phyloP scores from a whole-genome alignment of 163 green algal genomes.

The Chlorella variabilis region DNA sequence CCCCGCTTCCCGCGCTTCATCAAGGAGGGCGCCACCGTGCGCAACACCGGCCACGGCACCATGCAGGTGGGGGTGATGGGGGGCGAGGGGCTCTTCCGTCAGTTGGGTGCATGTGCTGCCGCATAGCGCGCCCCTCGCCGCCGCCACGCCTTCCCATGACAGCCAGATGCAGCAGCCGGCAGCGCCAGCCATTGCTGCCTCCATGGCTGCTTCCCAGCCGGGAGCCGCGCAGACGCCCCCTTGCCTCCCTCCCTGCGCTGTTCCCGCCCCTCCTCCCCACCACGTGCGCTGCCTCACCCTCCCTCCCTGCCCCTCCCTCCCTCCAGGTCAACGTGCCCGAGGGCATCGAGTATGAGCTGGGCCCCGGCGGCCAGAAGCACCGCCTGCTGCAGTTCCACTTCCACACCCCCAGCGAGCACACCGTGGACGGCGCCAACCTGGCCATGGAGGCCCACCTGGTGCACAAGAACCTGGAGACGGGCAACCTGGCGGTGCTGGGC shows the following conservation, averaged over 20 bases:
- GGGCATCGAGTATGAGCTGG: constrained; percentile 68
- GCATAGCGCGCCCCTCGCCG: too few species aligned
- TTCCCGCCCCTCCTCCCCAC: too few species aligned
- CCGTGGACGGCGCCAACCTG: constrained; percentile 64
- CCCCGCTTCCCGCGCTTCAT: constrained; percentile 33
- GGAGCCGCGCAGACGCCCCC: too few species aligned
- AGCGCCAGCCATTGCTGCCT: too few species aligned
- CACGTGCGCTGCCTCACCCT: too few species aligned
- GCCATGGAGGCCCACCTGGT: constrained; percentile 88
- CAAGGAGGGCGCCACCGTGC: constrained; percentile 21
- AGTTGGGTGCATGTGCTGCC: too few species aligned
- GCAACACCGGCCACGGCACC: constrained; percentile 34
- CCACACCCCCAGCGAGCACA: constrained; percentile 84
- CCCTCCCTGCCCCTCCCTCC: too few species aligned
- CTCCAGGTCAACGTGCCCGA: constrained; percentile 27
- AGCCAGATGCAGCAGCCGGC: too few species aligned
- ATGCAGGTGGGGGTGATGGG: not conserved
- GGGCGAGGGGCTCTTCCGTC: not conserved
- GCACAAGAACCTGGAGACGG: constrained; percentile 67
- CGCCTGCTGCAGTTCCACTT: constrained; percentile 75
- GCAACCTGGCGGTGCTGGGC: constrained; percentile 55
- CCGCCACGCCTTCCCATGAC: too few species aligned
- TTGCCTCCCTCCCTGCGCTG: too few species aligned
- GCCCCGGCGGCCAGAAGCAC: constrained; percentile 58
- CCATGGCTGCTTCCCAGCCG: too few species aligned